Percentiles rank a stretch among this genome's conserved stretches.
These are phyloP conservation scores for Fulvia fulva DNA, from an alignment of 2,329 filamentous ascomycete species.

Conservation along the genomic window DNA sequence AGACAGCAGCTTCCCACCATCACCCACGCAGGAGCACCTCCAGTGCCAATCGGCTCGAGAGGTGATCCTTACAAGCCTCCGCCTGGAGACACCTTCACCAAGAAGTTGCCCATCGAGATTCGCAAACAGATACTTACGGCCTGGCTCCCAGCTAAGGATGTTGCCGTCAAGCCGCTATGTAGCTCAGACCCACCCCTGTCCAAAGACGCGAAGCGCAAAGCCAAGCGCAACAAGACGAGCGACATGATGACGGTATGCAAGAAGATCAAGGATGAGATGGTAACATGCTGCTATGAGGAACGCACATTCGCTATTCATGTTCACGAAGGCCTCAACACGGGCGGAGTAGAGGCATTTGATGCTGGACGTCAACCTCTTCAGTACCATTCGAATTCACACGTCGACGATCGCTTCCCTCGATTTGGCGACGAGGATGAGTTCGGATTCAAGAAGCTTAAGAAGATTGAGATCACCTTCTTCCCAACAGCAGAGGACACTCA, in stretches of 20 bases:
- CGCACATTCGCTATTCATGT: slow-evolving; percentile 29
- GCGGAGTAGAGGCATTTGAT: slow-evolving; percentile 32
- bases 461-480: slow-evolving; percentile 27
- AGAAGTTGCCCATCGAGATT: slow-evolving; percentile 21
- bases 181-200: neutral
- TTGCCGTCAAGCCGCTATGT: slow-evolving; percentile 16
- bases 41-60: neutral
- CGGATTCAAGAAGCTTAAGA: slow-evolving; percentile 29
- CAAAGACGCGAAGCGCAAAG: slow-evolving; percentile 5
- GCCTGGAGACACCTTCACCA: neutral
- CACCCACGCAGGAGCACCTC: too few relatives aligned
- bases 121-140: slow-evolving; percentile 18
- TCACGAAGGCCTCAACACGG: slow-evolving; percentile 25
- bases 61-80: neutral
- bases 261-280: slow-evolving; percentile 20
- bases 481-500: slow-evolving; percentile 14
- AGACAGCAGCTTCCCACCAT: neutral
- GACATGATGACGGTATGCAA: slow-evolving; percentile 28
- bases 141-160: slow-evolving; percentile 14
- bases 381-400: neutral
- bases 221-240: slow-evolving; percentile 17
- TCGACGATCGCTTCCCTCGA: slow-evolving; percentile 26
- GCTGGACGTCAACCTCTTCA: slow-evolving; percentile 31
- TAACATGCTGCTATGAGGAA: slow-evolving; percentile 27
- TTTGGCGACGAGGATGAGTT: slow-evolving; percentile 25